Evolutionary conservation across 495 filamentous ascomycete genomes (phyloP).

Genomic region (Neurospora intermedia): DNA sequence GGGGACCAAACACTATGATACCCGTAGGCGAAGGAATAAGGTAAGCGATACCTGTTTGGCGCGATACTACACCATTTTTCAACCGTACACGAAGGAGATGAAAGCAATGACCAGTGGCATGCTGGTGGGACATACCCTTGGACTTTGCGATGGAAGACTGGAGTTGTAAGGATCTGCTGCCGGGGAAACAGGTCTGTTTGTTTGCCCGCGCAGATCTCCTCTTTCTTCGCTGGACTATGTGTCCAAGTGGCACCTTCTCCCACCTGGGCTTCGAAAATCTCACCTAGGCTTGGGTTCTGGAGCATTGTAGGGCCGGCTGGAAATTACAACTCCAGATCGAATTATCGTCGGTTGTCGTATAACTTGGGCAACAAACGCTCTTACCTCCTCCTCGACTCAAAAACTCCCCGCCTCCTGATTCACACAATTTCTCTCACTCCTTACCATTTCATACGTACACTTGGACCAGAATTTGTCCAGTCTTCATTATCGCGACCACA

Average conservation of each 20-base stretch:
- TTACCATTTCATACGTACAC: neutral
- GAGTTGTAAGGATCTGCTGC: neutral
- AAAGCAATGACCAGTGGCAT: neutral
- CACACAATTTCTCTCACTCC: neutral
- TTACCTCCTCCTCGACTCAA: neutral
- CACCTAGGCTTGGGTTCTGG: neutral
- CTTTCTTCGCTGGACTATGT: neutral
- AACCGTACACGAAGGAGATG: neutral
- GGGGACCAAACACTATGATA: neutral
- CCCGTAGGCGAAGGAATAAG: slow-evolving; percentile 5
- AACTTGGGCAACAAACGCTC: neutral
- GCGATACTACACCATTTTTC: neutral
- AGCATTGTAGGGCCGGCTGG: neutral
- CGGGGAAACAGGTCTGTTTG: neutral
- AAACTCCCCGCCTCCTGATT: neutral
- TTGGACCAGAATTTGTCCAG: neutral
- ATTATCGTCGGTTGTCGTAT: neutral
- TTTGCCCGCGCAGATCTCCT: neutral
- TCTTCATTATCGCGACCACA: neutral
- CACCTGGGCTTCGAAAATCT: neutral
- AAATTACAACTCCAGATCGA: neutral
- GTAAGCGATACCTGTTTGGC: slow-evolving; percentile 9
- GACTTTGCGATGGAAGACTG: neutral
- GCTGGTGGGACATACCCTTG: neutral
- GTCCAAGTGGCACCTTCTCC: neutral